These are phyloP conservation scores for Termitomyces sp. DNA, from an alignment of 768 basidiomycete genomes.

Conservation along the genomic window DNA sequence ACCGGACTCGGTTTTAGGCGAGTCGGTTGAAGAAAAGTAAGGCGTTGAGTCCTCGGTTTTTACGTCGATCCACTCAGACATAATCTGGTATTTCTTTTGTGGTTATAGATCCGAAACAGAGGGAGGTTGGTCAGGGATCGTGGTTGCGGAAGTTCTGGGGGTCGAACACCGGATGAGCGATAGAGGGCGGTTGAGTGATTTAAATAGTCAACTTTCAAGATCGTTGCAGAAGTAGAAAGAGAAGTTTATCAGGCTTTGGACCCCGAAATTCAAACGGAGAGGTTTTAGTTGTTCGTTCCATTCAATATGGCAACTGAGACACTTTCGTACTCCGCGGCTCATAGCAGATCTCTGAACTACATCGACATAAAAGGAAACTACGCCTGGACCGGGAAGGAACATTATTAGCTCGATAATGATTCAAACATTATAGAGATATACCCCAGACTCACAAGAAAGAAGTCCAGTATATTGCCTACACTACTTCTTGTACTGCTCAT, in stretches of 20 bases:
- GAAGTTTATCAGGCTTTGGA: constrained; percentile 16
- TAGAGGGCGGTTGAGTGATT: constrained; percentile 6
- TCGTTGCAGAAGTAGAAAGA: constrained; percentile 7
- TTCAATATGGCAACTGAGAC: constrained; percentile 17
- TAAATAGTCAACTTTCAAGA: constrained; percentile 11
- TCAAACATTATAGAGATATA: constrained; percentile 8
- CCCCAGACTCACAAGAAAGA: constrained; percentile 1
- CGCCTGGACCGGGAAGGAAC: constrained; percentile 12
- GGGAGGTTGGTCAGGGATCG: background rate
- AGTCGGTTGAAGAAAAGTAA: constrained; percentile 4
- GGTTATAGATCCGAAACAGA: background rate
- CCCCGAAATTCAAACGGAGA: constrained; percentile 19
- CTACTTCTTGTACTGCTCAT: constrained; percentile 47
- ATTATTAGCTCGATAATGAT: constrained; percentile 3
- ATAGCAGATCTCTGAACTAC: constrained; percentile 9
- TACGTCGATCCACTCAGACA: constrained; percentile 12
- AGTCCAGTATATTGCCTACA: background rate
- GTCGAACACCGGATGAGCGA: background rate
- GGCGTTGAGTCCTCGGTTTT: constrained; percentile 10
- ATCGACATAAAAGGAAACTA: constrained; percentile 14
- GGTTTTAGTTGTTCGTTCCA: constrained; percentile 13
- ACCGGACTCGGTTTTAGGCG: constrained; percentile 4
- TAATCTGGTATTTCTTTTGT: background rate
- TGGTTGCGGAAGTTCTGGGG: background rate
- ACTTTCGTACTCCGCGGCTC: constrained; percentile 17